Percentiles rank a stretch among this genome's conserved stretches.
phyloP scores from a whole-genome alignment of 1,284 basidiomycete species.

The Mixia osmundae region DNA sequence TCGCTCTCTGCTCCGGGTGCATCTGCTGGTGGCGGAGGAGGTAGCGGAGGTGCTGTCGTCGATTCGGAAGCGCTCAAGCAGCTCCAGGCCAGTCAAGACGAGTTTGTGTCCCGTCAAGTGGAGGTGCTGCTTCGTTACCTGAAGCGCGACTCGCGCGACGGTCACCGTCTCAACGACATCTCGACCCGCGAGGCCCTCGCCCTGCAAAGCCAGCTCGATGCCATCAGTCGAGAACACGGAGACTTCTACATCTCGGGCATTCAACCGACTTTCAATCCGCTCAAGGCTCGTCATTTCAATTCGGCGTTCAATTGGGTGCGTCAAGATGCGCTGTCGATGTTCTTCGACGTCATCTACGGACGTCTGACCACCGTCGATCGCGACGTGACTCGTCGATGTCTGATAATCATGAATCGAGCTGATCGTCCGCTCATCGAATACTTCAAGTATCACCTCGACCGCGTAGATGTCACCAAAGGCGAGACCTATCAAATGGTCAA shows the following conservation, averaged over 20 bases:
- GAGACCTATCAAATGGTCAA: conserved; percentile 84
- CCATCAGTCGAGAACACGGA: conserved; percentile 68
- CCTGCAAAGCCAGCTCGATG: conserved; percentile 68
- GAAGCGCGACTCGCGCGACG: conserved; percentile 70
- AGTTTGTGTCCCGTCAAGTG: conserved; percentile 76
- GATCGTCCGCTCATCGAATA: conserved; percentile 60
- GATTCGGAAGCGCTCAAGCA: conserved; percentile 89
- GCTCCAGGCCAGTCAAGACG: conserved; percentile 79
- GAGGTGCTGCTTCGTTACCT: conserved; percentile 93
- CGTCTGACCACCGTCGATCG: conserved; percentile 69
- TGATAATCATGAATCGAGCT: conserved; percentile 89
- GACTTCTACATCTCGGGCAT: conserved; percentile 86
- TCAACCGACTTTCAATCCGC: conserved; percentile 70
- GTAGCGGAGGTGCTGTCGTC: conserved; percentile 17
- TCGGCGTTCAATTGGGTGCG: conserved; percentile 99
- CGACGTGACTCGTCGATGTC: conserved; percentile 79
- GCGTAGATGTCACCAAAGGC: conserved; percentile 46
- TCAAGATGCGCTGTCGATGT: conserved; percentile 69
- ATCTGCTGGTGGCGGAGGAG: conserved; percentile 23
- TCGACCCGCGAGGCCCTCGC: conserved; percentile 49
- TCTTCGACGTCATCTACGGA: conserved; percentile 92
- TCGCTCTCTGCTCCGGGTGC: conserved; percentile 44
- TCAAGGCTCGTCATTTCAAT: conserved; percentile 93
- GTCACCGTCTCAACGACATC: conserved; percentile 64
- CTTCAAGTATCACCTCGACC: conserved; percentile 88